Evolutionary conservation across 2,329 filamentous ascomycete genomes (phyloP).

Genomic region (Microsporum ferrugineum): DNA sequence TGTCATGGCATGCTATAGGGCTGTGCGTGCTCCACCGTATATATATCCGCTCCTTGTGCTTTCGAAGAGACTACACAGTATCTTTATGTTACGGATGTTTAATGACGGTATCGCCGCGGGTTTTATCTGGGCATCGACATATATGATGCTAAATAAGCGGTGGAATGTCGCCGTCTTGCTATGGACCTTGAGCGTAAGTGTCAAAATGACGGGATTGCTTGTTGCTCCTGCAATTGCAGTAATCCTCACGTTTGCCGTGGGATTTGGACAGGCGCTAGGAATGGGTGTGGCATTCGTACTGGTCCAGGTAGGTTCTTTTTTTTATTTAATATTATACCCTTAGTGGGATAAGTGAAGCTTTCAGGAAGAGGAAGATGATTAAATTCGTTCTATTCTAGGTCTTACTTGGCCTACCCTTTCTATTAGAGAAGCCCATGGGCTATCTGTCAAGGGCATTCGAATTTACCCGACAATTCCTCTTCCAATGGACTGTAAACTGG

Average conservation of each 20-base stretch:
- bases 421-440: slow-evolving; percentile 48
- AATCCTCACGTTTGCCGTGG: slow-evolving; percentile 62
- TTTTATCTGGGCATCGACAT: slow-evolving; percentile 73
- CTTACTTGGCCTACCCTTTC: slow-evolving; percentile 55
- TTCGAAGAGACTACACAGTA: slow-evolving; percentile 85
- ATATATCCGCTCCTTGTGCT: slow-evolving; percentile 74
- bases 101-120: slow-evolving; percentile 87
- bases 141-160: slow-evolving; percentile 58
- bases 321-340: neutral
- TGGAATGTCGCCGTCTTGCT: slow-evolving; percentile 63
- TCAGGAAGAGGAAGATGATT: neutral
- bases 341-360: too few relatives aligned
- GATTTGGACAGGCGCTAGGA: slow-evolving; percentile 53
- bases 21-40: slow-evolving; percentile 55
- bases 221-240: slow-evolving; percentile 69
- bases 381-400: slow-evolving; percentile 28
- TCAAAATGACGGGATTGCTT: slow-evolving; percentile 89
- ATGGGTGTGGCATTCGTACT: slow-evolving; percentile 62
- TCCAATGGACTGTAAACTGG: slow-evolving; percentile 99
- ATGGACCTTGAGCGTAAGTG: slow-evolving; percentile 71
- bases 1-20: slow-evolving; percentile 67
- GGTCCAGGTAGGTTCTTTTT: slow-evolving; percentile 52
- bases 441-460: slow-evolving; percentile 83
- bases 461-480: slow-evolving; percentile 79
- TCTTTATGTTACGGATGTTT: slow-evolving; percentile 86